Evolutionary conservation across 1,284 basidiomycete species (phyloP).

Genomic region (Ganoderma lingzhi): DNA sequence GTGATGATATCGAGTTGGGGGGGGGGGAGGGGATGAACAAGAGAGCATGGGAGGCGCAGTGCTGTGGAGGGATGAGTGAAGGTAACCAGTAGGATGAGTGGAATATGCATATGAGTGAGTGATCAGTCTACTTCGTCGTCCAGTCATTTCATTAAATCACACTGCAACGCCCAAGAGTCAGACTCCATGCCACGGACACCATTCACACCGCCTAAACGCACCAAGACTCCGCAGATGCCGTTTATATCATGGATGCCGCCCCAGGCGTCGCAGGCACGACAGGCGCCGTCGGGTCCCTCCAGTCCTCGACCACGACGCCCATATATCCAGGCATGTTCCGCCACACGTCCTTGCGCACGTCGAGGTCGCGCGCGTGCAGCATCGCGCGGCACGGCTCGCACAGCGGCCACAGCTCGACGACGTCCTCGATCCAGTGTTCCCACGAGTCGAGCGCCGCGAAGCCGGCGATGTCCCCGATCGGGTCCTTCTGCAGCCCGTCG

Average conservation of each 20-base stretch:
- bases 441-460: constrained; percentile 34
- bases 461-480: constrained; percentile 32
- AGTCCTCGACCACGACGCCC: constrained; percentile 32
- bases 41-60: neutral
- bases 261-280: constrained; percentile 11
- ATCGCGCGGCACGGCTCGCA: constrained; percentile 33
- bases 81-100: constrained; percentile 10
- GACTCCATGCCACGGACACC: neutral
- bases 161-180: neutral
- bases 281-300: constrained; percentile 28
- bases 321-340: constrained; percentile 29
- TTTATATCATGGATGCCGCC: neutral
- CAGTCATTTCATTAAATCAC: neutral
- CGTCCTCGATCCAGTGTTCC: constrained; percentile 36
- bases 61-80: constrained; percentile 1
- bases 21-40: neutral
- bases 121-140: constrained; percentile 10
- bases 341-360: constrained; percentile 31
- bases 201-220: neutral
- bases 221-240: neutral
- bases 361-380: constrained; percentile 33
- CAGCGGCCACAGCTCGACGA: constrained; percentile 34
- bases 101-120: constrained; percentile 15
- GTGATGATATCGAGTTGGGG: neutral
- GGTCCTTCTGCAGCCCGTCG: constrained; percentile 34